A percentile compares a stretch with the other conserved stretches of the same genome.
These are phyloP conservation scores for Fusarium equiseti DNA, from an alignment of 2,329 filamentous ascomycete genomes.

Conservation along the genomic window DNA sequence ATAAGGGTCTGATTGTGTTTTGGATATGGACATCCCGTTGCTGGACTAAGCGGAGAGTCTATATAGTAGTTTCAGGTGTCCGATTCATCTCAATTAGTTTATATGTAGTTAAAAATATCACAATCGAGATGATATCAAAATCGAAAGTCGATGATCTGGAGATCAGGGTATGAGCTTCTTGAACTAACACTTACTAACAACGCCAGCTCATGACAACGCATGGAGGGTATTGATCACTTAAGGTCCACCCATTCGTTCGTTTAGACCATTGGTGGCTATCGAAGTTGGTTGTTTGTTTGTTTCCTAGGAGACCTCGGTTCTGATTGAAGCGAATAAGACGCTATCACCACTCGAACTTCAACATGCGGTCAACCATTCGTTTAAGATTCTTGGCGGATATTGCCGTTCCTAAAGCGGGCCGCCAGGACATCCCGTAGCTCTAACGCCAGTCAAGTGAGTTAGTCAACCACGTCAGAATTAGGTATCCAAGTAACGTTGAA, in stretches of 20 bases:
- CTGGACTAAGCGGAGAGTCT: background rate
- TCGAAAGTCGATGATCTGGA: background rate
- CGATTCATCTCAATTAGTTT: background rate
- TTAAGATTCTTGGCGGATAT: conserved; percentile 15
- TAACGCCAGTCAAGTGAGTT: conserved; percentile 13
- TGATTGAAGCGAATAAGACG: background rate
- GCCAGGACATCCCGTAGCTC: conserved; percentile 24
- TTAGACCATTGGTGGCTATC: background rate
- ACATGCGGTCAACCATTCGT: background rate
- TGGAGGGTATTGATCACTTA: background rate
- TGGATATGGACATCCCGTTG: background rate
- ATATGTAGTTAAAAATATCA: background rate
- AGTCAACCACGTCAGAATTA: background rate
- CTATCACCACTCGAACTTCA: background rate
- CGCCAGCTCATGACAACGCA: background rate
- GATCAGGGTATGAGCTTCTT: background rate
- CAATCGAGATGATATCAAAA: background rate
- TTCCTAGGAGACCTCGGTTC: background rate
- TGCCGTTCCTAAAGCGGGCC: conserved; percentile 31
- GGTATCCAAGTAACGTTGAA: conserved; percentile 22
- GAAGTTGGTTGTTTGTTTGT: background rate
- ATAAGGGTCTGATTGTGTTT: background rate
- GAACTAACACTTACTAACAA: background rate
- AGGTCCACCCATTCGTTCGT: too few species aligned
- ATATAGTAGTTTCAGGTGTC: background rate